These are phyloP conservation scores for Hypholoma sublateritium DNA, from an alignment of 768 basidiomycete species.

Conservation along the genomic window DNA sequence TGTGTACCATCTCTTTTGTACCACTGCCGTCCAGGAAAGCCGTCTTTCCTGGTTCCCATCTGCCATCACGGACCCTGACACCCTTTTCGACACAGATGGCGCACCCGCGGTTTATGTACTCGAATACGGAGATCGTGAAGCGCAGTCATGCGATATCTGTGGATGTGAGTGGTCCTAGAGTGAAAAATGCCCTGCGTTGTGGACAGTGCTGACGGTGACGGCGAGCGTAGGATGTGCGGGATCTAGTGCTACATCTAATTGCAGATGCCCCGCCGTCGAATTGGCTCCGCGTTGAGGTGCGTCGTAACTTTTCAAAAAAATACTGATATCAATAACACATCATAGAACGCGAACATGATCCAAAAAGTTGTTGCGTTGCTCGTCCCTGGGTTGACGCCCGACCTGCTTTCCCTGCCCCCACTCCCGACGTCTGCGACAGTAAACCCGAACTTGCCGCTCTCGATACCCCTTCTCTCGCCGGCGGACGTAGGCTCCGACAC, in stretches of 20 bases:
- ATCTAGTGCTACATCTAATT: constrained; percentile 78
- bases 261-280: constrained; percentile 83
- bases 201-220: neutral
- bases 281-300: constrained; percentile 85
- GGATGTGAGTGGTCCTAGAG: constrained; percentile 54
- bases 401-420: constrained; percentile 70
- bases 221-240: constrained; percentile 73
- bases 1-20: constrained; percentile 27
- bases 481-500: constrained; percentile 19
- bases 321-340: neutral
- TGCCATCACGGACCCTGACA: constrained; percentile 13
- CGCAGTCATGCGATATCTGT: constrained; percentile 77
- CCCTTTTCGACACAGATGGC: constrained; percentile 34
- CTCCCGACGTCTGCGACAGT: constrained; percentile 65
- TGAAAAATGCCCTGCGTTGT: neutral
- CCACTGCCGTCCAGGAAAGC: constrained; percentile 6
- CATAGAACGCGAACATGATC: constrained; percentile 70
- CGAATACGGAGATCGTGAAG: constrained; percentile 71
- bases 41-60: constrained; percentile 9
- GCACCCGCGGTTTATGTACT: constrained; percentile 81
- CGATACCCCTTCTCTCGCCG: constrained; percentile 36
- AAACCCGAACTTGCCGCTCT: constrained; percentile 46
- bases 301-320: constrained; percentile 15
- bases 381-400: constrained; percentile 83
- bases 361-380: constrained; percentile 79